Conservation (phyloP, 2,329 filamentous ascomycete genomes). For the Cercospora canescens region DNA sequence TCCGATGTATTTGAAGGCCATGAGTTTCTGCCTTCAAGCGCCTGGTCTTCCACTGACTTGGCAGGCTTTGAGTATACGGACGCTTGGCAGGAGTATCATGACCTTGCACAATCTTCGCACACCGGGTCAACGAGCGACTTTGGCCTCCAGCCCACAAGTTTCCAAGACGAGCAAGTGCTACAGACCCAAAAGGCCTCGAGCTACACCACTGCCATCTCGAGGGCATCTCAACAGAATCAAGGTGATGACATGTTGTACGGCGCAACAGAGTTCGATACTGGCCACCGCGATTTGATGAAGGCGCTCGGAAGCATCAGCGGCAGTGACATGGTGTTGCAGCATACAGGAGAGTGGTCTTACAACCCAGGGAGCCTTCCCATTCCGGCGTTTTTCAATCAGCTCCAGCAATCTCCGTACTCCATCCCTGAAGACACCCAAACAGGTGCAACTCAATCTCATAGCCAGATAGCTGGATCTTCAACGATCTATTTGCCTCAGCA, state of each 20-base stretch:
- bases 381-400: neutral
- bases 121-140: no score
- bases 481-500: neutral
- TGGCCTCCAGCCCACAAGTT: no score
- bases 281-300: neutral
- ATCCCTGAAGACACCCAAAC: neutral
- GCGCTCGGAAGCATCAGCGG: neutral
- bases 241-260: no score
- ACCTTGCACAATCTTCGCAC: no score
- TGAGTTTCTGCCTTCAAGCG: neutral
- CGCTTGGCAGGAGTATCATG: no score
- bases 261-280: neutral
- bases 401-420: neutral
- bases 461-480: neutral
- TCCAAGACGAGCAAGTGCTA: no score
- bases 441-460: neutral
- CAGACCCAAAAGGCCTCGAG: no score
- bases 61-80: neutral
- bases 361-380: neutral
- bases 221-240: no score
- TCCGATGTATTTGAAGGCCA: no score
- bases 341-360: neutral
- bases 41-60: neutral
- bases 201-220: no score
- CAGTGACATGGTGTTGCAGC: neutral